Evolutionary conservation across 306 rosid species (phyloP).

Genomic region (Prinsepia uniflora): DNA sequence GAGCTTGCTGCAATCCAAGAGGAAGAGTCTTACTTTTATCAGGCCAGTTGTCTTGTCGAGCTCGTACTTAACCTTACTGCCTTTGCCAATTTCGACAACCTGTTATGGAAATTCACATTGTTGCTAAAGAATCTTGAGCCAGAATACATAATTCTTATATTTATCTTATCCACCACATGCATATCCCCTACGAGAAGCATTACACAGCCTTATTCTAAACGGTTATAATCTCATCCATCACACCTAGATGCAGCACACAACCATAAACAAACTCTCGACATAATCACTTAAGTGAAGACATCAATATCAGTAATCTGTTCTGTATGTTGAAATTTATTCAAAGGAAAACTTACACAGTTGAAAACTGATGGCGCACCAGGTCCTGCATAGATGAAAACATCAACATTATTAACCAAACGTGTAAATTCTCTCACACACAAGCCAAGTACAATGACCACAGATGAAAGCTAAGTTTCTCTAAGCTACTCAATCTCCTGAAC

Average conservation of each 20-base stretch:
- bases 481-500: neutral
- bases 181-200: neutral
- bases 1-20: neutral
- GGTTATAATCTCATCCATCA: neutral
- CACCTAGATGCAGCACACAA: neutral
- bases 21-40: conserved; percentile 56
- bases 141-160: neutral
- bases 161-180: no score
- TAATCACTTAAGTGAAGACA: neutral
- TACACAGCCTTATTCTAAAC: neutral
- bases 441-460: neutral
- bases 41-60: conserved; percentile 89
- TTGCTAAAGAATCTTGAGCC: neutral
- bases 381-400: conserved; percentile 49
- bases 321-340: neutral
- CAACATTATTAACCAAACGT: conserved; percentile 17
- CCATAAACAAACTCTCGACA: neutral
- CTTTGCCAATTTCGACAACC: conserved; percentile 94
- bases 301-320: no score
- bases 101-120: conserved; percentile 36
- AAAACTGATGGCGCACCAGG: conserved; percentile 93
- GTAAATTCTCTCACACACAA: neutral
- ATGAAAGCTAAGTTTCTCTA: neutral
- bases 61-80: conserved; percentile 95
- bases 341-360: conserved; percentile 66